Evolutionary conservation across 768 basidiomycete species (phyloP).

Genomic region (Pisolithus tinctorius): DNA sequence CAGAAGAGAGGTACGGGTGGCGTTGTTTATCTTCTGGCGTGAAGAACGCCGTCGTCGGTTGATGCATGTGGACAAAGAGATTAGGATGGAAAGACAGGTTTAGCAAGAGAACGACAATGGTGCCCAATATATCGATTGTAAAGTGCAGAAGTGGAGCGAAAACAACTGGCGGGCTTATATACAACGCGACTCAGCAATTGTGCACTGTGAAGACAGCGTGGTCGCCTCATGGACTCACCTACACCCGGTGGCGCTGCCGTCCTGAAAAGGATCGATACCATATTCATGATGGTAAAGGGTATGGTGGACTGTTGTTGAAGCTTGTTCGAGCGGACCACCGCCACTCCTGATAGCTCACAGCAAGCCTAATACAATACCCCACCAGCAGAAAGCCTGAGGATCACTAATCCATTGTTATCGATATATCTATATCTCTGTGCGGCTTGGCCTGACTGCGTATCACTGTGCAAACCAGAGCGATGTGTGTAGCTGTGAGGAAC

Average conservation of each 20-base stretch:
- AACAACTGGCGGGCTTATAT: slow-evolving; percentile 23
- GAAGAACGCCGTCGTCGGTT: slow-evolving; percentile 27
- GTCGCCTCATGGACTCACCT: slow-evolving; percentile 26
- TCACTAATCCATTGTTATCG: slow-evolving; percentile 17
- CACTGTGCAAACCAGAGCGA: slow-evolving; percentile 8
- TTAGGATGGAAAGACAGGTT: slow-evolving; percentile 1
- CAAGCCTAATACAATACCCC: slow-evolving; percentile 9
- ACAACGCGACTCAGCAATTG: slow-evolving; percentile 22
- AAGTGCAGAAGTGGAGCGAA: slow-evolving; percentile 7
- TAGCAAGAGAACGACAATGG: slow-evolving; percentile 13
- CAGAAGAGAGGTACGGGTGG: slow-evolving; percentile 32
- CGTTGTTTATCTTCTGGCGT: slow-evolving; percentile 32
- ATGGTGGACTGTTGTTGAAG: slow-evolving; percentile 16
- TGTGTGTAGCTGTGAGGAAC: slow-evolving; percentile 9
- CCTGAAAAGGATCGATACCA: slow-evolving; percentile 21
- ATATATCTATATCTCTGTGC: slow-evolving; percentile 16
- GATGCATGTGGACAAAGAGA: slow-evolving; percentile 20
- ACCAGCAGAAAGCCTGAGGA: slow-evolving; percentile 12
- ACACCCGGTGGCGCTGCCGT: slow-evolving; percentile 24
- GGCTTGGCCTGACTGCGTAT: slow-evolving; percentile 17
- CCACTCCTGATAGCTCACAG: slow-evolving; percentile 13
- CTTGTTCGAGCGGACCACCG: slow-evolving; percentile 11
- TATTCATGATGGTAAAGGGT: slow-evolving; percentile 22
- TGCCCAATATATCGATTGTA: slow-evolving; percentile 5
- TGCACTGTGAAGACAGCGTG: slow-evolving; percentile 25